Base-by-base conservation (phyloP, 139 green algal species). In the Micractinium sp. region DNA sequence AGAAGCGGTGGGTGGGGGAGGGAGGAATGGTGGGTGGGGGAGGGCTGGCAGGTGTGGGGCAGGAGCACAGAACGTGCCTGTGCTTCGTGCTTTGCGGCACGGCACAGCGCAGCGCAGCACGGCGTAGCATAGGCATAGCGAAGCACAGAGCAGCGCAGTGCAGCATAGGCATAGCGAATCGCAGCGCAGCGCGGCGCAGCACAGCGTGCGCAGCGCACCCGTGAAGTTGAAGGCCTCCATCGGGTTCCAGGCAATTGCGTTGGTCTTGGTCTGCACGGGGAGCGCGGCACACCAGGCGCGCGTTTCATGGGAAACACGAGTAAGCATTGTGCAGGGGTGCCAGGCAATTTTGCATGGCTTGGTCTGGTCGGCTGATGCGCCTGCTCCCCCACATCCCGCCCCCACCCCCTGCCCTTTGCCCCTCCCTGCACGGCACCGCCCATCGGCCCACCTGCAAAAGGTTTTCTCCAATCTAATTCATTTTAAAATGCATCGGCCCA, bases 191-290 rank as follows among this genome's bases (percentile, higher is more conserved):
- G 22, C 2, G 33, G 12, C 0, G n/a, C 33, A 13, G 74, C n/a
- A 23, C 33, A 23, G 12, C 14, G 2, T 20, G 71, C 76, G 4
- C 14, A 4, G 29, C 85, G 0, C n/a, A 90, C 86, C 86, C 33
- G 95, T 98, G 93, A 99, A 99, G 95, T 99, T 99, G 93, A 99
- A 98, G 2, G 98, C 92, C 91, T 99, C 98, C 94, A 98, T 97
- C 0, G 98, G 98, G 91, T 99, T 99, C 97, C 98, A 99, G 0
- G 94, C 94, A 35, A 99, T 80, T 13, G 95, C 94, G 82, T 99
- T 99, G 36, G 66, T 94, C 61, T 94, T 95, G 29, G 96, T 99
- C 92, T 99, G 78, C 71, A 39, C n/a, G n/a, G 25, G 67, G 23
- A n/a, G n/a, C n/a, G n/a, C n/a, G 25, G 47, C 47, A 56, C 47